Percentiles rank a stretch among this genome's conserved stretches.
phyloP scores from a whole-genome alignment of 1,139 yeast species.

The Komagataea norvegica region DNA sequence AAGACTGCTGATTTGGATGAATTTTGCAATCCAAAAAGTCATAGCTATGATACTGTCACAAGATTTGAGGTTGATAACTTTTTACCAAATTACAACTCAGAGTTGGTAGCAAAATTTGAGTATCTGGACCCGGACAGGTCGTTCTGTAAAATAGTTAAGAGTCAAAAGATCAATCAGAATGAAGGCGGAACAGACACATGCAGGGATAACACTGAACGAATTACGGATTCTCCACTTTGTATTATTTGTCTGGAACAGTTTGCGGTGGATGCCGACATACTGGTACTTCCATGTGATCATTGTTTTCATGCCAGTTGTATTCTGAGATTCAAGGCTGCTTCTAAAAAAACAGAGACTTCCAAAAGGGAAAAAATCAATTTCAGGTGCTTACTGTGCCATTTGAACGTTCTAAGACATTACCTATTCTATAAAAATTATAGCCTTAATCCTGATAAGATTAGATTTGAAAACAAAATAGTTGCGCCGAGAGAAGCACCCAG shows the following conservation, averaged over 20 bases:
- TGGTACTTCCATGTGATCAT: constrained; percentile 1
- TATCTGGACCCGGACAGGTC: neutral
- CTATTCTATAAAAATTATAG: neutral
- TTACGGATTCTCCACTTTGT: neutral
- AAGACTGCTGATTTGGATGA: neutral
- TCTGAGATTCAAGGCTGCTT: neutral
- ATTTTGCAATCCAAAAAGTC: neutral
- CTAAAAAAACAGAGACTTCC: neutral
- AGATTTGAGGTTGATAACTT: constrained; percentile 6
- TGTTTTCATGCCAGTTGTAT: constrained; percentile 1
- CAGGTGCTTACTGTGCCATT: constrained; percentile 1
- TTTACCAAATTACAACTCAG: neutral
- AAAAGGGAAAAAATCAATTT: neutral
- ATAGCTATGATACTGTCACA: constrained; percentile 1
- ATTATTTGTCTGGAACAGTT: constrained; percentile 2
- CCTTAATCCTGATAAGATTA: neutral
- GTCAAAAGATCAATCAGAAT: neutral
- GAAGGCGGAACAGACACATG: neutral
- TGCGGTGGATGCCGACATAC: neutral
- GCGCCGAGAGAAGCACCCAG: neutral
- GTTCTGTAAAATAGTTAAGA: neutral
- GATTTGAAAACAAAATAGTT: neutral
- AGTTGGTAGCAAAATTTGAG: neutral
- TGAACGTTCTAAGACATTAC: constrained; percentile 1
- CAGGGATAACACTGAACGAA: neutral